Conservation (phyloP, 805 yeast species). For the Yarrowia hollandica region DNA sequence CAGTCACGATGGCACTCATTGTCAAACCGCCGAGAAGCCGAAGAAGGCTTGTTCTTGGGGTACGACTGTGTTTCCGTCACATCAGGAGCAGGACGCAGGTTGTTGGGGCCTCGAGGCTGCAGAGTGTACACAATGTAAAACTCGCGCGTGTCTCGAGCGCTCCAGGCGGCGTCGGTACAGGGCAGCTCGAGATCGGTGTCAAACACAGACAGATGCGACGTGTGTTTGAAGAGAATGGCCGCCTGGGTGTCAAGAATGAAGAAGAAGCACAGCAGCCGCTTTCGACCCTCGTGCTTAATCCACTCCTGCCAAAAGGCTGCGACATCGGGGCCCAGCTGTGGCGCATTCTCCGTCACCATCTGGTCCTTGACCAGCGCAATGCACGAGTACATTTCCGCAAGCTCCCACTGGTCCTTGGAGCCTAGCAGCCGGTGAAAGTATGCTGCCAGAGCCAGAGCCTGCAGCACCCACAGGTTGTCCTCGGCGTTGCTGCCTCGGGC, state of each 20-base stretch:
- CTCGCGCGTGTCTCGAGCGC: slow-evolving; percentile 36
- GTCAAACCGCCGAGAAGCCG: background rate
- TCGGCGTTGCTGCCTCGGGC: slow-evolving; percentile 21
- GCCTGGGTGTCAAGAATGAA: slow-evolving; percentile 47
- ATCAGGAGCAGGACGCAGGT: slow-evolving; percentile 19
- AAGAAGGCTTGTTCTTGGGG: slow-evolving; percentile 24
- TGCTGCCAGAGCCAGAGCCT: slow-evolving; percentile 37
- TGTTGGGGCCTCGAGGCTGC: slow-evolving; percentile 30
- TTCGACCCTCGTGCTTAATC: slow-evolving; percentile 47
- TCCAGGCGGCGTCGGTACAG: slow-evolving; percentile 50
- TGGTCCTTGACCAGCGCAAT: slow-evolving; percentile 20
- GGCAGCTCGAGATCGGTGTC: slow-evolving; percentile 50
- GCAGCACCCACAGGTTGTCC: slow-evolving; percentile 39
- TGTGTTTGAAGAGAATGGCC: slow-evolving; percentile 42
- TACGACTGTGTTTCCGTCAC: slow-evolving; percentile 13
- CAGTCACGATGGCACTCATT: slow-evolving; percentile 36
- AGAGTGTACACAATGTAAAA: slow-evolving; percentile 29
- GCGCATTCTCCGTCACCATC: slow-evolving; percentile 17
- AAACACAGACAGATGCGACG: slow-evolving; percentile 45
- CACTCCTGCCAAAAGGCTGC: slow-evolving; percentile 44
- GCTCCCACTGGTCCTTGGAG: slow-evolving; percentile 37
- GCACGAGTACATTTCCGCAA: slow-evolving; percentile 34
- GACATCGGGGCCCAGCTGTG: slow-evolving; percentile 24
- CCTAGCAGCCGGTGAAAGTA: slow-evolving; percentile 40
- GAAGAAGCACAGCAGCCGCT: slow-evolving; percentile 47